Conservation (phyloP, 2,329 filamentous ascomycete genomes). For the Endothia cerciana region DNA sequence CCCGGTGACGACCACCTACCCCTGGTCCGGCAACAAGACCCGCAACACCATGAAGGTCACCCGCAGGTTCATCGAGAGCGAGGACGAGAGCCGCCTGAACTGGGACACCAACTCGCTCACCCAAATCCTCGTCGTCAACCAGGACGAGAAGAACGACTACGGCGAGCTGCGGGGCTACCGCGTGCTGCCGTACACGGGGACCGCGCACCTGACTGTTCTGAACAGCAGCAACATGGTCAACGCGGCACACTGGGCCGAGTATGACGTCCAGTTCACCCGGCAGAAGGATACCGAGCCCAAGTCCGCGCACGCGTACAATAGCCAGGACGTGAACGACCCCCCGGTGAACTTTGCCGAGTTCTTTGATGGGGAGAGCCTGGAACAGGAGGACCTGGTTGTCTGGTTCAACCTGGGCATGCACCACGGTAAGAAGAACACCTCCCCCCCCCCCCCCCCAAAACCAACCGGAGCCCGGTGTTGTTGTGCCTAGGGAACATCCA, state of each 20-base stretch:
- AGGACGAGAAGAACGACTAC: conserved; percentile 49
- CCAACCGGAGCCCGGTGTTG: too few species aligned
- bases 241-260: conserved; percentile 51
- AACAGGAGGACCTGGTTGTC: conserved; percentile 52
- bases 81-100: conserved; percentile 49
- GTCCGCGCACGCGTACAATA: conserved; percentile 50
- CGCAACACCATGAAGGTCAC: conserved; percentile 57
- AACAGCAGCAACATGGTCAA: conserved; percentile 52
- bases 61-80: conserved; percentile 45
- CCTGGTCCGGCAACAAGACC: conserved; percentile 52
- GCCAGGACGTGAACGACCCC: conserved; percentile 49
- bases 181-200: conserved; percentile 44
- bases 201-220: conserved; percentile 50
- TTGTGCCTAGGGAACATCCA: background rate
- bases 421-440: conserved; percentile 38
- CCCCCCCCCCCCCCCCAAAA: too few species aligned
- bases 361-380: conserved; percentile 47
- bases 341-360: conserved; percentile 55
- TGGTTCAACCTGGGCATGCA: conserved; percentile 61
- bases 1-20: conserved; percentile 42
- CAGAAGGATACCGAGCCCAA: conserved; percentile 58
- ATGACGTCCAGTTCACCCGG: conserved; percentile 55
- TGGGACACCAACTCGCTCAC: conserved; percentile 53
- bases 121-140: conserved; percentile 56
- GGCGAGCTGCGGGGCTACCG: conserved; percentile 58